These are phyloP conservation scores for Candida rishiriensis DNA, from an alignment of 805 yeast genomes.

Conservation along the genomic window DNA sequence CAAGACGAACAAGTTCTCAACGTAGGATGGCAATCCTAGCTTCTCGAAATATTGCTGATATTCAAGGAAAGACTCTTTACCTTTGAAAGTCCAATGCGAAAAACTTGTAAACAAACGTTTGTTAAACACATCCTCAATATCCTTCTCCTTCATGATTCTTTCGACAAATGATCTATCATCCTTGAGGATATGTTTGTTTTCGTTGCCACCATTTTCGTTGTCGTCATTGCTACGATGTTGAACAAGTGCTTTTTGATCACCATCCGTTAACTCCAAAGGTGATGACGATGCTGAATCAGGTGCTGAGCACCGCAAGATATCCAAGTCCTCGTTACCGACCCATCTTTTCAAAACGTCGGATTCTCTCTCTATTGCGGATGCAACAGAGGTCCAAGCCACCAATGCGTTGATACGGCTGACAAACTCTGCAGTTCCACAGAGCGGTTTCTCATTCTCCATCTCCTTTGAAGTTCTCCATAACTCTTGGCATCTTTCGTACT, in stretches of 20 bases:
- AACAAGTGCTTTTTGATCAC: background rate
- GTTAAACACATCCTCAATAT: conserved; percentile 65
- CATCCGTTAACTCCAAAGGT: background rate
- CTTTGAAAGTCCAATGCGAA: conserved; percentile 78
- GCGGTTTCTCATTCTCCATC: conserved; percentile 75
- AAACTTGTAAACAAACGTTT: conserved; percentile 63
- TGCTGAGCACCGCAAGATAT: conserved; percentile 40
- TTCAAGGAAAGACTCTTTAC: conserved; percentile 64
- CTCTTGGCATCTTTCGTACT: conserved; percentile 62
- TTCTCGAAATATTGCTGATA: conserved; percentile 59
- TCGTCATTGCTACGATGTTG: conserved; percentile 1
- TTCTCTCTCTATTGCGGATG: conserved; percentile 63
- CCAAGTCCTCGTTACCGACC: conserved; percentile 82
- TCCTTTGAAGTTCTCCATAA: conserved; percentile 77
- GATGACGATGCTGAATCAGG: conserved; percentile 12
- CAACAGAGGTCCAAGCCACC: conserved; percentile 77
- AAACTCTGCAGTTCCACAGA: conserved; percentile 60
- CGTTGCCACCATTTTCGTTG: conserved; percentile 5
- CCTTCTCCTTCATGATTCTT: conserved; percentile 73
- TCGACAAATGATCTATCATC: conserved; percentile 78
- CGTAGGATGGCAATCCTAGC: conserved; percentile 69
- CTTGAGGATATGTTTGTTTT: conserved; percentile 37
- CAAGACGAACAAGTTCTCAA: conserved; percentile 59
- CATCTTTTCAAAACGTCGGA: conserved; percentile 59
- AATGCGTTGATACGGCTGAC: conserved; percentile 66